phyloP scores from a whole-genome alignment of 2,329 filamentous ascomycete species.

The Phaeoacremonium minimum region DNA sequence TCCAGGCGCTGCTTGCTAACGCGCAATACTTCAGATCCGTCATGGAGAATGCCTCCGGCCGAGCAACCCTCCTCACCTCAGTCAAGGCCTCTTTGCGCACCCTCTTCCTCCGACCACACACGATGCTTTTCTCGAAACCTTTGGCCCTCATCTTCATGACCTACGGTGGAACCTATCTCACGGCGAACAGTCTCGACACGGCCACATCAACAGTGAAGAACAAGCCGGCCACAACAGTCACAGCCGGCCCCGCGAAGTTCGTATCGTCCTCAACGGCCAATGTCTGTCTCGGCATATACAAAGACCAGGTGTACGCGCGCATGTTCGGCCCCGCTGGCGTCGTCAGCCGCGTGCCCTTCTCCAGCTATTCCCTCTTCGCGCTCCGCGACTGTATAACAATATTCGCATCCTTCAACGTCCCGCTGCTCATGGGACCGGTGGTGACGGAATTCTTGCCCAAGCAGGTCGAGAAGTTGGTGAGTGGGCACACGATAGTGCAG shows the following conservation, averaged over 20 bases:
- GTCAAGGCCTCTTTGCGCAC: conserved; percentile 52
- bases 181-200: conserved; percentile 85
- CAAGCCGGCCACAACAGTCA: conserved; percentile 57
- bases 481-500: conserved; percentile 65
- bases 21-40: conserved; percentile 53
- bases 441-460: conserved; percentile 52
- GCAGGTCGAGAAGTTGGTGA: conserved; percentile 44
- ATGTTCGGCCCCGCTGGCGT: conserved; percentile 66
- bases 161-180: conserved; percentile 86
- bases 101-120: conserved; percentile 56
- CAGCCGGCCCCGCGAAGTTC: conserved; percentile 77
- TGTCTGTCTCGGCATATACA: conserved; percentile 81
- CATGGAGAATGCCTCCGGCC: conserved; percentile 77
- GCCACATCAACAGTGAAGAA: conserved; percentile 58
- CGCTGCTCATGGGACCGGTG: conserved; percentile 68
- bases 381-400: conserved; percentile 83
- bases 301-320: conserved; percentile 79
- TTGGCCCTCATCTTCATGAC: conserved; percentile 68
- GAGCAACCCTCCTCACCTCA: conserved; percentile 53
- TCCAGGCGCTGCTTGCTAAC: not conserved
- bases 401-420: conserved; percentile 88
- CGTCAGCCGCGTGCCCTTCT: conserved; percentile 51
- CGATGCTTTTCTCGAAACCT: conserved; percentile 59
- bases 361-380: conserved; percentile 76
- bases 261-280: conserved; percentile 76